Conservation (phyloP, 805 yeast species). For the Metschnikowia lunata region DNA sequence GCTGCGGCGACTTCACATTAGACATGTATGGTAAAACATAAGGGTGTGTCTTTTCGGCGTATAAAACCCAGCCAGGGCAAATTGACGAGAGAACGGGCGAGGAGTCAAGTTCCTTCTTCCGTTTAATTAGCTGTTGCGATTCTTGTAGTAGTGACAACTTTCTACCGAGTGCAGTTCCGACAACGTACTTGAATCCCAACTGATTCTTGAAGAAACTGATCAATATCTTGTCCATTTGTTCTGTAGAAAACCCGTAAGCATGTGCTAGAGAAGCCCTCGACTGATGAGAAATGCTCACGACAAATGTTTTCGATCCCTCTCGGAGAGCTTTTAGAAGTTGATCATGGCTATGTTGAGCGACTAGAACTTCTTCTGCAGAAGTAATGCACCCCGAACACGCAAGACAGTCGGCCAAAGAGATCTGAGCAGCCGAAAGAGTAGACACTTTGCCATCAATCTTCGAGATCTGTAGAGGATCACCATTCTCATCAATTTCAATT, state of each 20-base stretch:
- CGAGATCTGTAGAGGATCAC: slow-evolving; percentile 66
- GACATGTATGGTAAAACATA: slow-evolving; percentile 68
- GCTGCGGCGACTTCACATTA: slow-evolving; percentile 85
- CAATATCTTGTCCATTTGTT: slow-evolving; percentile 57
- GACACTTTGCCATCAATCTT: slow-evolving; percentile 50
- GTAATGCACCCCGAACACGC: slow-evolving; percentile 98
- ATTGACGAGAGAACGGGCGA: slow-evolving; percentile 62
- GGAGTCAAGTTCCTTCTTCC: slow-evolving; percentile 24
- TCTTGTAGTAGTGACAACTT: slow-evolving; percentile 52
- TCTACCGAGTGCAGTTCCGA: slow-evolving; percentile 84
- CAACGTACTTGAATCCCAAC: slow-evolving; percentile 68
- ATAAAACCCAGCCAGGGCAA: slow-evolving; percentile 96
- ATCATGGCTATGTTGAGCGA: slow-evolving; percentile 84
- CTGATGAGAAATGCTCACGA: slow-evolving; percentile 81
- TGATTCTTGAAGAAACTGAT: slow-evolving; percentile 51
- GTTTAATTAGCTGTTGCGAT: slow-evolving; percentile 40
- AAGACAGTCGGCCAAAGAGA: slow-evolving; percentile 85
- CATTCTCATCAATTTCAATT: slow-evolving; percentile 55
- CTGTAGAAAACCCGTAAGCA: slow-evolving; percentile 52
- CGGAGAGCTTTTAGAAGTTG: slow-evolving; percentile 63
- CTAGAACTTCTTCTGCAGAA: slow-evolving; percentile 91
- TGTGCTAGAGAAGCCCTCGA: slow-evolving; percentile 76
- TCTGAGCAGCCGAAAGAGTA: slow-evolving; percentile 72
- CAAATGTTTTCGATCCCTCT: slow-evolving; percentile 40
- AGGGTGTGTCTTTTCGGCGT: slow-evolving; percentile 94